Percentiles rank a stretch among this genome's conserved stretches.
phyloP scores from a whole-genome alignment of 257 asterid genomes.

The Capsicum pubescens region DNA sequence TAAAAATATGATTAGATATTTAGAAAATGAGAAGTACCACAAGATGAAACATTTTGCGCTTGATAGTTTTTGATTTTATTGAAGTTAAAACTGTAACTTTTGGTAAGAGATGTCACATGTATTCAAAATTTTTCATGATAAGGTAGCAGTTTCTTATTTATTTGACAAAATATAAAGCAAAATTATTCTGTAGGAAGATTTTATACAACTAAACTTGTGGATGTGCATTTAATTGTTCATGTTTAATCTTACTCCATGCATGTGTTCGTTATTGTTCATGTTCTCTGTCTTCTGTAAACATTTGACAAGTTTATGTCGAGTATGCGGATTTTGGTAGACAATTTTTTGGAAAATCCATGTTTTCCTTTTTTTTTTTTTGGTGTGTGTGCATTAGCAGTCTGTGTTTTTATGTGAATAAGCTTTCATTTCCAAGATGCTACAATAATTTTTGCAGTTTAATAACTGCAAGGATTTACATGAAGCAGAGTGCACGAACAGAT shows the following conservation, averaged over 20 bases:
- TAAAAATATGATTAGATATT: not conserved
- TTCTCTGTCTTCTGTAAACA: not conserved
- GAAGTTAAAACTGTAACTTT: not conserved
- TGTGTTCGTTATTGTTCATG: constrained; percentile 7
- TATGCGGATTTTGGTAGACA: not conserved
- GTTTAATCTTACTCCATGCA: not conserved
- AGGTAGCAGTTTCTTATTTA: not conserved
- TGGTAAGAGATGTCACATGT: not conserved
- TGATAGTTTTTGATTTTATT: not conserved
- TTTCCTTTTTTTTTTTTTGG: not conserved
- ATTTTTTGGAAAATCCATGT: not conserved
- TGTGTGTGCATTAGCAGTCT: not conserved
- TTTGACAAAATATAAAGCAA: constrained; percentile 1
- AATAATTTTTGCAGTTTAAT: not conserved
- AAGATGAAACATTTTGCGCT: not conserved
- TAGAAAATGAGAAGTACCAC: not conserved
- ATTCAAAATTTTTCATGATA: not conserved
- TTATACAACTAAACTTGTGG: not conserved
- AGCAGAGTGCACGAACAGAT: not conserved
- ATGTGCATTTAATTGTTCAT: constrained; percentile 5
- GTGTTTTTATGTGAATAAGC: constrained; percentile 3
- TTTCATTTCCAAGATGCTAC: not conserved
- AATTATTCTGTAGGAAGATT: not conserved
- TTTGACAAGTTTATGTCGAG: not conserved
- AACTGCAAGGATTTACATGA: constrained; percentile 10